Conservation (phyloP, 2,329 filamentous ascomycete species). For the Shiraia bambusicola region DNA sequence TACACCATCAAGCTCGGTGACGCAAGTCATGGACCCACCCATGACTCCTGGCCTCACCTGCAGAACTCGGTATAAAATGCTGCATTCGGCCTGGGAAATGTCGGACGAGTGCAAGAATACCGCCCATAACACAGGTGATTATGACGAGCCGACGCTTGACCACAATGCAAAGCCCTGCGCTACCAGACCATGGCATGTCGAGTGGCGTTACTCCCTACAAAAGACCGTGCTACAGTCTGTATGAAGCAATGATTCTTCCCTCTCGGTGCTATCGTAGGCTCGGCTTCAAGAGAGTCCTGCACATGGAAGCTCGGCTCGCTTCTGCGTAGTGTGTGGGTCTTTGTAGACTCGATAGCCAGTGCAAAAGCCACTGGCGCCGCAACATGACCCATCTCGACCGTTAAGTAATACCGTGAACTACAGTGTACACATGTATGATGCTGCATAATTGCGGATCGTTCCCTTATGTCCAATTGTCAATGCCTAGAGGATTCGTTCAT, state of each 20-base stretch:
- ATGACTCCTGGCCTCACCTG: constrained; percentile 29
- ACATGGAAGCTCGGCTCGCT: constrained; percentile 15
- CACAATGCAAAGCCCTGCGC: too few relatives aligned
- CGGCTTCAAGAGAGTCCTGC: constrained; percentile 19
- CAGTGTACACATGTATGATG: too few relatives aligned
- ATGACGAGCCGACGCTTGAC: constrained; percentile 12
- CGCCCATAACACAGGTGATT: constrained; percentile 29
- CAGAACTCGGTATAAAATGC: constrained; percentile 22
- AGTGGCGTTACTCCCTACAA: constrained; percentile 22
- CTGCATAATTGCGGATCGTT: constrained; percentile 32
- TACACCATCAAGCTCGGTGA: constrained; percentile 31
- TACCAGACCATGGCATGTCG: constrained; percentile 18
- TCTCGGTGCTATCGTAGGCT: constrained; percentile 21
- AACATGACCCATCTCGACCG: constrained; percentile 19
- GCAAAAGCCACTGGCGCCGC: constrained; percentile 6
- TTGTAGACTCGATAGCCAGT: constrained; percentile 6
- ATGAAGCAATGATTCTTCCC: constrained; percentile 5
- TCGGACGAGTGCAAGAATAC: constrained; percentile 21
- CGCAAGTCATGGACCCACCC: constrained; percentile 30
- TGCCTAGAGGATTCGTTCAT: constrained; percentile 24
- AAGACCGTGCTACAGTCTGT: constrained; percentile 16
- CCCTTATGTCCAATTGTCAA: constrained; percentile 35
- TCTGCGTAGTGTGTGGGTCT: constrained; percentile 3
- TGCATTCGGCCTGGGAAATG: constrained; percentile 20
- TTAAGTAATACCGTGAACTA: constrained; percentile 17